A percentile compares a stretch with the other conserved stretches of the same genome.
These are phyloP conservation scores for Candida glaebosa DNA, from an alignment of 805 yeast species.

Conservation along the genomic window DNA sequence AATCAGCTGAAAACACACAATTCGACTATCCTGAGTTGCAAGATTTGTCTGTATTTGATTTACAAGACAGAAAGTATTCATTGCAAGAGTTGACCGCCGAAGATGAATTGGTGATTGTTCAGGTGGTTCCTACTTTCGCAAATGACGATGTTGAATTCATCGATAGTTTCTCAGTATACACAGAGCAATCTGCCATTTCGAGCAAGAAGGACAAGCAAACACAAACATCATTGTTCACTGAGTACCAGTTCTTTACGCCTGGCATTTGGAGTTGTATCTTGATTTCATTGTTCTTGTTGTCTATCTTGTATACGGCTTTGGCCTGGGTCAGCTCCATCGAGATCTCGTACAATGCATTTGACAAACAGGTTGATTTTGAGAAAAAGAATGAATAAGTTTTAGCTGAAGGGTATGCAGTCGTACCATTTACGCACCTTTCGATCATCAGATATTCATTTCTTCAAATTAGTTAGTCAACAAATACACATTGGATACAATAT, in stretches of 20 bases:
- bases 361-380: slow-evolving; percentile 55
- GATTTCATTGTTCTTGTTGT: slow-evolving; percentile 58
- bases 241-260: slow-evolving; percentile 70
- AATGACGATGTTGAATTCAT: not conserved
- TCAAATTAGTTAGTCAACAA: no score
- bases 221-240: slow-evolving; percentile 48
- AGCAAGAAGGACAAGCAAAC: not conserved
- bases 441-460: no score
- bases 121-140: not conserved
- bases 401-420: no score
- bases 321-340: slow-evolving; percentile 68
- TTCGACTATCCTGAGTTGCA: not conserved
- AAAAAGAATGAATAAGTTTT: slow-evolving; percentile 47
- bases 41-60: not conserved
- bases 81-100: not conserved
- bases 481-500: no score
- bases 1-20: not conserved
- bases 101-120: not conserved
- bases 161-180: not conserved
- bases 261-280: slow-evolving; percentile 77
- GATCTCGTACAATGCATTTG: slow-evolving; percentile 80
- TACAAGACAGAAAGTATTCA: not conserved
- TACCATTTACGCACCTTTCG: no score
- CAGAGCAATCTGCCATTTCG: not conserved
- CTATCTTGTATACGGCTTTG: slow-evolving; percentile 58